These are phyloP conservation scores for Fomitopsis schrenkii DNA, from an alignment of 1,284 basidiomycete species.

Conservation along the genomic window DNA sequence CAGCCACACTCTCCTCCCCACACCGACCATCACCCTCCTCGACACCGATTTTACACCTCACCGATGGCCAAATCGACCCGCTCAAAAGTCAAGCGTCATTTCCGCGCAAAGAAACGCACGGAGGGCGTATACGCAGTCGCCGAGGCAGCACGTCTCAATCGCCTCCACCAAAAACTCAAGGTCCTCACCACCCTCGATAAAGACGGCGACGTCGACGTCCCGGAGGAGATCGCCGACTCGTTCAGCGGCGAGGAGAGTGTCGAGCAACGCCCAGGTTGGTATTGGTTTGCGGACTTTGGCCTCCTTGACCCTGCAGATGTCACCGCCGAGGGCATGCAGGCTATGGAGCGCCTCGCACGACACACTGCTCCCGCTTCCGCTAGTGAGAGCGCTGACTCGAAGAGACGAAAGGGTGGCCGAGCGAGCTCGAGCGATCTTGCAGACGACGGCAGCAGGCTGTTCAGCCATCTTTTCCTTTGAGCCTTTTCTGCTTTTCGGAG, in stretches of 20 bases:
- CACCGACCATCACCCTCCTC: background rate
- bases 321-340: conserved; percentile 42
- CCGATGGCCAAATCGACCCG: conserved; percentile 91
- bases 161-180: conserved; percentile 71
- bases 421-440: background rate
- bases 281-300: conserved; percentile 51
- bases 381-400: background rate
- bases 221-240: conserved; percentile 11
- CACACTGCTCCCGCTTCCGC: background rate
- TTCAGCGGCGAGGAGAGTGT: conserved; percentile 26
- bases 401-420: background rate
- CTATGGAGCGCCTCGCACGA: conserved; percentile 7
- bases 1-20: background rate
- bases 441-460: conserved; percentile 6
- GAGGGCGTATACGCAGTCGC: conserved; percentile 80
- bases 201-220: conserved; percentile 36
- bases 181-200: conserved; percentile 38
- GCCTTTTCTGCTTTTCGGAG: conserved; percentile 5
- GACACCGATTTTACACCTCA: conserved; percentile 9
- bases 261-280: conserved; percentile 58
- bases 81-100: conserved; percentile 85
- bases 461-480: conserved; percentile 20
- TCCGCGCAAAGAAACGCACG: conserved; percentile 82
- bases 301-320: conserved; percentile 53
- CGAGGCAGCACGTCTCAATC: conserved; percentile 79